phyloP scores from a whole-genome alignment of 2,329 filamentous ascomycete species.

The Penicillium sp. region DNA sequence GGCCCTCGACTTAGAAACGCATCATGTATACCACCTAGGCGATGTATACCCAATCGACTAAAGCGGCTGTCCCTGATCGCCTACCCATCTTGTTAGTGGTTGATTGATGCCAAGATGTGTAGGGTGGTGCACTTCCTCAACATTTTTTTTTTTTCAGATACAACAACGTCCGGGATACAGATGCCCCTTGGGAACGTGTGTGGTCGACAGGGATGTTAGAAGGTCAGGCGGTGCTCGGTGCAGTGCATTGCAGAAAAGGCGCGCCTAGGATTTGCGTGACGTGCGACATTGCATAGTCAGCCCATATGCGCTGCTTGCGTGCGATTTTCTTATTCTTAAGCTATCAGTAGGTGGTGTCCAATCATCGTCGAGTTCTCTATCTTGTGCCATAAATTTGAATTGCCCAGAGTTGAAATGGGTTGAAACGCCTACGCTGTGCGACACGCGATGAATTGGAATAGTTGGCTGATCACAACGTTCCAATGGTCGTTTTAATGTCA shows the following conservation, averaged over 20 bases:
- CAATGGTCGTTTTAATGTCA: not conserved
- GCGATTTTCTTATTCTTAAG: conserved; percentile 5
- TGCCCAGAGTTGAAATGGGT: not conserved
- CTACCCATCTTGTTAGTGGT: not conserved
- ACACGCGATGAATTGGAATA: not conserved
- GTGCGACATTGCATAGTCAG: conserved; percentile 19
- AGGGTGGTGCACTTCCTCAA: conserved; percentile 7
- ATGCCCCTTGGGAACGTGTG: conserved; percentile 15
- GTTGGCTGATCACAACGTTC: not conserved
- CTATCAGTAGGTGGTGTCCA: conserved; percentile 1
- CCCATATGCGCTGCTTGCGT: conserved; percentile 9
- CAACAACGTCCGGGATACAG: conserved; percentile 1
- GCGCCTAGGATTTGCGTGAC: conserved; percentile 13
- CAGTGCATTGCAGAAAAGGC: conserved; percentile 14
- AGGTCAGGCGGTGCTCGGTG: conserved; percentile 26
- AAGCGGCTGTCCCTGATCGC: conserved; percentile 12
- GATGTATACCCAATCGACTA: conserved; percentile 1
- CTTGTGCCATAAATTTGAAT: not conserved
- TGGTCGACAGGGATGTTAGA: conserved; percentile 12
- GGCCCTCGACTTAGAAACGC: not conserved
- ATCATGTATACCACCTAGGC: conserved; percentile 1
- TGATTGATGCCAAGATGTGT: not conserved
- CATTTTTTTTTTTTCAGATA: not conserved
- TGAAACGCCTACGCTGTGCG: conserved; percentile 3
- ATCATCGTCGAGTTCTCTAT: not conserved